Evolutionary conservation across 768 basidiomycete genomes (phyloP).

Genomic region (Kwoniella sp.): DNA sequence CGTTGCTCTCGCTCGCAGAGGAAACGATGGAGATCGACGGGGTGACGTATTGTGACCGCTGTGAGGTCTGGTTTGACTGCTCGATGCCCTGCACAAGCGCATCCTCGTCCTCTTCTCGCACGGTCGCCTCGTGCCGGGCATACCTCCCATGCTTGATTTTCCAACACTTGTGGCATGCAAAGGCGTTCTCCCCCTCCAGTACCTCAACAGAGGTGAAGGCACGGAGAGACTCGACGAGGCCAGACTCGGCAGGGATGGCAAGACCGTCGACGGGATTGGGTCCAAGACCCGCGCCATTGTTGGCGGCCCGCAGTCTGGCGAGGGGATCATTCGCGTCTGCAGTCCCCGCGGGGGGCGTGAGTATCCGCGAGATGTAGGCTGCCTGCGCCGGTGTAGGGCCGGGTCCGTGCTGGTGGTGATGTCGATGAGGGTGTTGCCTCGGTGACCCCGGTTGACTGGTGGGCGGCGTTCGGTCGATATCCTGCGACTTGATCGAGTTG

Average conservation of each 20-base stretch:
- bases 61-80: neutral
- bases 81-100: conserved; percentile 13
- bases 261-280: neutral
- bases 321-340: conserved; percentile 34
- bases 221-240: conserved; percentile 63
- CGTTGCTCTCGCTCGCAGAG: neutral
- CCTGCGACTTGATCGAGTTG: neutral
- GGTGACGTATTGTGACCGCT: neutral
- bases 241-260: conserved; percentile 31
- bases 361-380: conserved; percentile 49
- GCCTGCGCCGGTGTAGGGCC: conserved; percentile 48
- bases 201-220: conserved; percentile 92
- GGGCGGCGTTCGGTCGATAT: conserved; percentile 1
- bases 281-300: conserved; percentile 18
- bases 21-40: neutral
- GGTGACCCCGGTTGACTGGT: conserved; percentile 3
- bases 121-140: conserved; percentile 30
- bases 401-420: conserved; percentile 15
- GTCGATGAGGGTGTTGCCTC: neutral
- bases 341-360: conserved; percentile 28
- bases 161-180: conserved; percentile 91
- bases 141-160: conserved; percentile 65
- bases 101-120: conserved; percentile 41
- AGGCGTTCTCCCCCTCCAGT: conserved; percentile 87
- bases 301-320: conserved; percentile 33